Base-by-base conservation (phyloP, 202 grass and related monocot species). In the Hordeum pubiflorum region DNA sequence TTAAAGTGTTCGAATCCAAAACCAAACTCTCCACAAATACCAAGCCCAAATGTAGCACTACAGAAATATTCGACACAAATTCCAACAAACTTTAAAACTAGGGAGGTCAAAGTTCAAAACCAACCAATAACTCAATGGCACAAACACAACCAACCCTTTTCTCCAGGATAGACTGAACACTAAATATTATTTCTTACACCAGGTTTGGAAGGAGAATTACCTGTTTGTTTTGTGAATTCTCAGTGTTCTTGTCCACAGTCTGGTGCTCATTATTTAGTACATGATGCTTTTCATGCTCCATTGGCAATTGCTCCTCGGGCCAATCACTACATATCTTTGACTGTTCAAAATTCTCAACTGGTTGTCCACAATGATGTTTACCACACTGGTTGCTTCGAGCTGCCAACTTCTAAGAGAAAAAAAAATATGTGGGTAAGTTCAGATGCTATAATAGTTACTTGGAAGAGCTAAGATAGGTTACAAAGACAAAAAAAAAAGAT, bases 21-120 rank as follows among this genome's bases (percentile, higher is more conserved):
- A 48, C 13, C 44, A 48, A 48, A 48, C 44, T 48, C 44, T 48
- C 13, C 44, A 48, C 44, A 48, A 17, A 48, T 48, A 48, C 44
- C 44, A 48, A 48, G 40, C 44, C 44, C 44, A 48, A 48, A 14
- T 48, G 14, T 48, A 48, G 44, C 44, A 14, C 14, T 48, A 15
- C 14, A 48, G 44, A 48, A 48, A 48, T 48, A 48, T 48, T 48
- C 44, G 14, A 48, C 44, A 48, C 44, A 48, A 48, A 48, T 13
- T 48, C 12, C 44, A 48, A 48, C 44, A 48, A 48, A 48, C 44
- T 5, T 48, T 15, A 84, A 69, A 20, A 84, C 39, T 69, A 33
- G 48, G 46, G 38, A 69, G 26, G 38, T 84, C 50, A 78, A 78
- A 88, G n/a, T 50, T 84, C 50, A 78, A 78, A 88, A 26, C 60